These are phyloP conservation scores for Aphanomyces cochlioides DNA, from an alignment of 352 stramenopile genomes.

Conservation along the genomic window DNA sequence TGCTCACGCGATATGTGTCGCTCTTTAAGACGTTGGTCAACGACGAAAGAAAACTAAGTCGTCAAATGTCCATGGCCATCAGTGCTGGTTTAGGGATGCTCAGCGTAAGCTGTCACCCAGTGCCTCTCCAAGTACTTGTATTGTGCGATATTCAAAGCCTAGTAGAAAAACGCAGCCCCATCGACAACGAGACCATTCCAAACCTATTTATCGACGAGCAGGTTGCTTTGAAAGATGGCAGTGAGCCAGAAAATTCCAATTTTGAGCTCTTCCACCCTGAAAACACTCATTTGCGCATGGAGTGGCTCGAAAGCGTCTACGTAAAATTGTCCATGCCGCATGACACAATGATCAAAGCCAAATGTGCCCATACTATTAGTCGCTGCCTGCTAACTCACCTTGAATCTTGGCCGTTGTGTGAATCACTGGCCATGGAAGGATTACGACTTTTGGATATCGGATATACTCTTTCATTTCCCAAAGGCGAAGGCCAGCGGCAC, in stretches of 20 bases:
- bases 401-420: conserved; percentile 49
- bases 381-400: conserved; percentile 43
- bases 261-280: conserved; percentile 55
- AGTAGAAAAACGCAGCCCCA: conserved; percentile 68
- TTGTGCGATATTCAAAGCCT: conserved; percentile 78
- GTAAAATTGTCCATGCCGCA: conserved; percentile 43
- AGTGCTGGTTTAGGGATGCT: conserved; percentile 17
- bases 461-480: conserved; percentile 34
- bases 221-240: background rate
- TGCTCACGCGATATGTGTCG: conserved; percentile 69
- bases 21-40: conserved; percentile 38
- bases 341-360: conserved; percentile 69
- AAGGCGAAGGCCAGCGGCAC: conserved; percentile 35
- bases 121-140: conserved; percentile 62
- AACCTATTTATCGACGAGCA: conserved; percentile 39
- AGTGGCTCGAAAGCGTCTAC: conserved; percentile 55
- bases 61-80: conserved; percentile 30
- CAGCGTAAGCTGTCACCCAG: conserved; percentile 47
- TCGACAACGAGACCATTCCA: conserved; percentile 60
- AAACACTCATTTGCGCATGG: conserved; percentile 36
- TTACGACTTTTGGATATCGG: conserved; percentile 63
- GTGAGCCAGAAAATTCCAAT: conserved; percentile 35
- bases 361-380: conserved; percentile 60
- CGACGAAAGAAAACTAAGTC: background rate
- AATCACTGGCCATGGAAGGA: conserved; percentile 71